phyloP scores from a whole-genome alignment of 441 rosid species.

The Pelargonium myrrhifolium region DNA sequence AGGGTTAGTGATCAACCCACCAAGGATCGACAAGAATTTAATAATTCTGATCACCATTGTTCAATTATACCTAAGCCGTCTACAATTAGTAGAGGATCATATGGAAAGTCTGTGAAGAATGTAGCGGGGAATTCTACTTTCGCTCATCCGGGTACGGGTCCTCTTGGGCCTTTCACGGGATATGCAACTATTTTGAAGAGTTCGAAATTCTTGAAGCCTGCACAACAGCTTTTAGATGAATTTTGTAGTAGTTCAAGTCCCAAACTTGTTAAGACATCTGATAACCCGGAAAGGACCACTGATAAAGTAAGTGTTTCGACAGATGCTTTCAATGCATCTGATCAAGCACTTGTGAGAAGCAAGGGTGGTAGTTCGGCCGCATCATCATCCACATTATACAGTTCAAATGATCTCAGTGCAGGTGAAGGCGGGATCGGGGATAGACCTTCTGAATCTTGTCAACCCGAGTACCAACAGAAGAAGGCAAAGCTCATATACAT shows the following conservation, averaged over 20 bases:
- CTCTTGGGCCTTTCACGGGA: constrained; percentile 69
- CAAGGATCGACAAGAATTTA: too few species aligned
- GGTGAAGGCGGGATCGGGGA: constrained; percentile 26
- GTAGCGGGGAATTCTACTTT: neutral
- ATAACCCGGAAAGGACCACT: constrained; percentile 16
- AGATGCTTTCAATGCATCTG: constrained; percentile 18
- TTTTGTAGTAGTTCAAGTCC: constrained; percentile 24
- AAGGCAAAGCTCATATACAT: constrained; percentile 48
- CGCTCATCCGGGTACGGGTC: neutral
- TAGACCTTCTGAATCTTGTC: constrained; percentile 26
- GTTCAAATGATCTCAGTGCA: constrained; percentile 20
- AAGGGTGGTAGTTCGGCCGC: constrained; percentile 20
- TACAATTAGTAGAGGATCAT: neutral
- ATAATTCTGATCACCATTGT: neutral
- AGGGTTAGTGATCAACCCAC: too few species aligned
- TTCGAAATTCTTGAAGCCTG: constrained; percentile 51
- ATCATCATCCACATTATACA: constrained; percentile 22
- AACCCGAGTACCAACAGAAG: constrained; percentile 46
- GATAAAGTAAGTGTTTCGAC: constrained; percentile 23
- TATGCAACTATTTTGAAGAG: constrained; percentile 57
- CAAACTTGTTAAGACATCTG: constrained; percentile 12
- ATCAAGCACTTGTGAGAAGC: constrained; percentile 15
- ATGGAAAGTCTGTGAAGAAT: neutral
- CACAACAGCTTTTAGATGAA: constrained; percentile 48
- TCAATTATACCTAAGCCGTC: neutral